A percentile compares a stretch with the other conserved stretches of the same genome.
Conservation (phyloP, 2,329 filamentous ascomycete species). For the Ceratocystis eucalypticola region DNA sequence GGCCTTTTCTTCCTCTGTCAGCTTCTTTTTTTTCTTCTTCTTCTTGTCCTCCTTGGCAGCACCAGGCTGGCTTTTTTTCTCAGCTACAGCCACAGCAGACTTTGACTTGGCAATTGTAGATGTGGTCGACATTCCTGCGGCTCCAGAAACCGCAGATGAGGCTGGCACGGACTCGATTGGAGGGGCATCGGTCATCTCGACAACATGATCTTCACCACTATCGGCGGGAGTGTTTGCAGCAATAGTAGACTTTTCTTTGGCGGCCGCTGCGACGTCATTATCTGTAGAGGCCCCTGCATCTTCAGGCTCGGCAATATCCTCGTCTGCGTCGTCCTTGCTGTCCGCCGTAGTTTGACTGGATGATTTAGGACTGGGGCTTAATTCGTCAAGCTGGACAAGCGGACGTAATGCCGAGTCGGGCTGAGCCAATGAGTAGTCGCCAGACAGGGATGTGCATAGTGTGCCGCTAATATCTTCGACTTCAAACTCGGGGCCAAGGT, state of each 20-base stretch:
- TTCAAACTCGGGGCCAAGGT: neutral
- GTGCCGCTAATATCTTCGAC: slow-evolving; percentile 6
- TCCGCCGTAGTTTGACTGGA: neutral
- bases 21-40: slow-evolving; percentile 10
- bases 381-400: neutral
- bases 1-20: slow-evolving; percentile 9
- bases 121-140: neutral
- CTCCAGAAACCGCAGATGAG: neutral
- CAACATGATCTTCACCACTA: neutral
- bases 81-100: neutral
- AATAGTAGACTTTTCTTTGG: neutral
- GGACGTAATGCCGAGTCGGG: slow-evolving; percentile 14
- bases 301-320: neutral
- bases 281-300: neutral
- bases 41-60: neutral
- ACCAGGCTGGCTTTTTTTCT: neutral
- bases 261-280: neutral
- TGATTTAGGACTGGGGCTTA: neutral
- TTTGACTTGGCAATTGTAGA: neutral
- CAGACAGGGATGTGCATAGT: neutral
- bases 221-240: neutral
- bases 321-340: neutral
- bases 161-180: neutral
- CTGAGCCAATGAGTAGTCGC: slow-evolving; percentile 9
- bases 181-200: neutral